Conservation (phyloP, 192 early-diverging fungal genomes). For the Coemansia sp. region DNA sequence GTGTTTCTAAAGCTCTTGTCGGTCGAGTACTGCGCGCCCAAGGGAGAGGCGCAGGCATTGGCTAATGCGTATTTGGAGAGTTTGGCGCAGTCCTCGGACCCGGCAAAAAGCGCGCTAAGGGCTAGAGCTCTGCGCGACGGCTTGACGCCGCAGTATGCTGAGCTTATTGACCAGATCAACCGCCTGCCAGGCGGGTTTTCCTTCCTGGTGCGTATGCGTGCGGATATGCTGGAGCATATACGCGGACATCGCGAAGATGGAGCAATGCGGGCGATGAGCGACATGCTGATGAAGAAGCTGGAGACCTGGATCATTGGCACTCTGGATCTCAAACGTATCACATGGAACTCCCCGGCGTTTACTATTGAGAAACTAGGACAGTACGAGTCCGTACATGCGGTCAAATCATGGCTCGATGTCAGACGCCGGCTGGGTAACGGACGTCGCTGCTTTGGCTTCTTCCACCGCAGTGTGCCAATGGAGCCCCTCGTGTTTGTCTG, state of each 20-base stretch:
- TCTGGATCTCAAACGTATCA: constrained; percentile 78
- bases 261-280: constrained; percentile 62
- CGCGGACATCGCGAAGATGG: constrained; percentile 48
- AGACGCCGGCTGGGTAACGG: constrained; percentile 76
- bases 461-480: constrained; percentile 71
- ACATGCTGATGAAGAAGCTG: constrained; percentile 67
- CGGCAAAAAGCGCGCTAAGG: constrained; percentile 22
- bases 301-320: constrained; percentile 78
- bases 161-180: constrained; percentile 78
- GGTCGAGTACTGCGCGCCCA: constrained; percentile 52
- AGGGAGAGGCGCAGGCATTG: constrained; percentile 49
- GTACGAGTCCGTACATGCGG: constrained; percentile 91
- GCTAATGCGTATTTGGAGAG: constrained; percentile 23
- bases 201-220: constrained; percentile 78
- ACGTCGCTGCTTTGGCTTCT: constrained; percentile 84
- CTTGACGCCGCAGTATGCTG: constrained; percentile 69
- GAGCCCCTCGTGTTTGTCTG: constrained; percentile 93
- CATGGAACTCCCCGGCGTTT: constrained; percentile 79
- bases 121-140: constrained; percentile 67
- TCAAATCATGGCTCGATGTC: constrained; percentile 78
- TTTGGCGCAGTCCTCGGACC: constrained; percentile 13
- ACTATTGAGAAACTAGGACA: constrained; percentile 80
- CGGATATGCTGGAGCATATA: constrained; percentile 64
- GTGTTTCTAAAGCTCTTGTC: constrained; percentile 31
- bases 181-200: constrained; percentile 77